Conservation (phyloP, 179 eudicot species). For the Pouteria campechiana region DNA sequence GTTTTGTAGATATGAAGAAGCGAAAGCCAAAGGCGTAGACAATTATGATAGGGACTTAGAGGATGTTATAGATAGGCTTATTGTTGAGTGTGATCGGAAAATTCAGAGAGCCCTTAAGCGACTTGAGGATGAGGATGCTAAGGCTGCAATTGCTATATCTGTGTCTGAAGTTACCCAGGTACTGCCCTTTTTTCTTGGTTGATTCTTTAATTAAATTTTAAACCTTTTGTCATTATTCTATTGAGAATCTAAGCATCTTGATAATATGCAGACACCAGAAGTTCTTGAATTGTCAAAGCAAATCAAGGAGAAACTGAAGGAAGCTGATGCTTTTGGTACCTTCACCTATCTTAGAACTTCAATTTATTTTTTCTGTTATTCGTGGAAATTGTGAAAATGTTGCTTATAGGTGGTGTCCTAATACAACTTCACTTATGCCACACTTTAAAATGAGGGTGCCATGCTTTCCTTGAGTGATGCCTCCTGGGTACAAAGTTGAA, state of each 20-base stretch:
- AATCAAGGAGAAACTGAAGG: conserved; percentile 77
- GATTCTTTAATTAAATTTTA: background rate
- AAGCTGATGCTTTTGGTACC: conserved; percentile 66
- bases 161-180: conserved; percentile 95
- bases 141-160: conserved; percentile 94
- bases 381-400: too few species aligned
- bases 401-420: too few species aligned
- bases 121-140: conserved; percentile 93
- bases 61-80: conserved; percentile 89
- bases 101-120: conserved; percentile 94
- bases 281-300: conserved; percentile 62
- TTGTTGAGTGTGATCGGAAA: conserved; percentile 91
- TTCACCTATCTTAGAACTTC: background rate
- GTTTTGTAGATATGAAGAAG: conserved; percentile 97
- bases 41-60: conserved; percentile 87
- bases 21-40: conserved; percentile 62
- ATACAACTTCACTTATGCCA: too few species aligned
- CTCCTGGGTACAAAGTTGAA: too few species aligned
- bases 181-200: background rate
- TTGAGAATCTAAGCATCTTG: background rate
- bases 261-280: conserved; percentile 52
- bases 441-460: too few species aligned
- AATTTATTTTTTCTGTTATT: background rate
- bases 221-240: background rate
- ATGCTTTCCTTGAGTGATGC: too few species aligned